Conservation (phyloP, 176 grass and related monocot genomes). For the Poa pratensis region DNA sequence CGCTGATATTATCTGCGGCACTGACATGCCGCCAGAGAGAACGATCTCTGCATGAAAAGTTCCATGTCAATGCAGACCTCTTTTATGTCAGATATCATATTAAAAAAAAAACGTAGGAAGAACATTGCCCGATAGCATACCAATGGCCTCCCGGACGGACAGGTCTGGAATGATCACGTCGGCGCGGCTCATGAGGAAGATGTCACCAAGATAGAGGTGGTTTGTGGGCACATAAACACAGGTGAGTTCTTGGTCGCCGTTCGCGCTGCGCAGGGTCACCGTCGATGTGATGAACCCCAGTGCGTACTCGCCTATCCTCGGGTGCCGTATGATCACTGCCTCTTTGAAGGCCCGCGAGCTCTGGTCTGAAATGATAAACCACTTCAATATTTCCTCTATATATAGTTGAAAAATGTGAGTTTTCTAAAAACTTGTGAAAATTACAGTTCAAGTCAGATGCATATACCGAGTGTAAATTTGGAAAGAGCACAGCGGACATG, state of each 20-base stretch:
- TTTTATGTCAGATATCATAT: neutral
- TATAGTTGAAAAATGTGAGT: neutral
- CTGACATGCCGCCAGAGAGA: conserved; percentile 79
- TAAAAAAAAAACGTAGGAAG: neutral
- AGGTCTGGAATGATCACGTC: conserved; percentile 72
- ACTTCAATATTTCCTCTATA: neutral
- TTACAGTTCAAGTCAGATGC: neutral
- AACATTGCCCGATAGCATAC: conserved; percentile 13
- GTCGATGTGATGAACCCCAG: conserved; percentile 81
- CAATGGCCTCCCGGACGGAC: conserved; percentile 78
- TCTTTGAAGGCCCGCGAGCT: conserved; percentile 75
- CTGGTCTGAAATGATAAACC: conserved; percentile 54
- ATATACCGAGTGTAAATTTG: neutral
- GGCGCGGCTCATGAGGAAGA: conserved; percentile 59
- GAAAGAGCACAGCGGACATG: neutral
- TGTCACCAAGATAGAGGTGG: conserved; percentile 79
- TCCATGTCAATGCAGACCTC: neutral
- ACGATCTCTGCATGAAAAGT: conserved; percentile 52
- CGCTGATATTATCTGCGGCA: conserved; percentile 56
- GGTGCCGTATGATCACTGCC: conserved; percentile 80
- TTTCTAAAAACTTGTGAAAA: neutral
- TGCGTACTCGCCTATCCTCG: conserved; percentile 71
- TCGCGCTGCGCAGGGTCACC: conserved; percentile 50
- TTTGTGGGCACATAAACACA: conserved; percentile 85
- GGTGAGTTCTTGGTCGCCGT: conserved; percentile 58